Base-by-base conservation (phyloP, 129 eudicot genomes). In the Arctium minus region DNA sequence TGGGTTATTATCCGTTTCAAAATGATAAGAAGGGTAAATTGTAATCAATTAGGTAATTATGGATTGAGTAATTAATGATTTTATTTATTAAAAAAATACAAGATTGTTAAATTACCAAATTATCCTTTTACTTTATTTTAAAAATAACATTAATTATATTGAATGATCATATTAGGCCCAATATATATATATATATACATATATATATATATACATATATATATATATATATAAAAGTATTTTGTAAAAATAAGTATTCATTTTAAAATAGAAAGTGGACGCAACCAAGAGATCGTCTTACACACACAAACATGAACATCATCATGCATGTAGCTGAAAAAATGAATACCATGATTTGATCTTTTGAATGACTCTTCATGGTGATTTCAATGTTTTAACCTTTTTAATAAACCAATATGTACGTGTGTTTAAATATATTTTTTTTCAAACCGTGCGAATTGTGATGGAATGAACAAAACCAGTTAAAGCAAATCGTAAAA, bases 311-410 rank as follows among this genome's bases (percentile, higher is more conserved):
- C 75, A 82, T 75, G 76, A 67, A 67, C 75, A 80, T 36, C 38
- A 81, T 82, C 75, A 74, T 82, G 65, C 10, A 17, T 5, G 64
- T 75, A n/a, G 75, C 15, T 82, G 85, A 65, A 75, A 11, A 36
- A 18, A 6, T 18, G 18, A 36, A 36, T 40, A 42, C 8, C 29
- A 31, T 40, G 12, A 29, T 30, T 82, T 22, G 27, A 22, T 40
- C 38, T 7, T 60, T 60, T 60, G 68, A 60, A 2, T 60, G 68
- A 60, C 29, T 46, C 3, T 46, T 10, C 15, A 46, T 10, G 56
- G 56, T 46, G 56, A 46, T 46, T 3, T 10, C 15, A 46, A 46
- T 10, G 56, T 3, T 10, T 46, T 2, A 46, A 46, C 15, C 4
- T 42, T 42, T 56, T 56, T 56, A 5, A 56, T 56, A 17, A 15